Evolutionary conservation across 2,329 filamentous ascomycete genomes (phyloP).

Genomic region (Simplicillium aogashimaense): DNA sequence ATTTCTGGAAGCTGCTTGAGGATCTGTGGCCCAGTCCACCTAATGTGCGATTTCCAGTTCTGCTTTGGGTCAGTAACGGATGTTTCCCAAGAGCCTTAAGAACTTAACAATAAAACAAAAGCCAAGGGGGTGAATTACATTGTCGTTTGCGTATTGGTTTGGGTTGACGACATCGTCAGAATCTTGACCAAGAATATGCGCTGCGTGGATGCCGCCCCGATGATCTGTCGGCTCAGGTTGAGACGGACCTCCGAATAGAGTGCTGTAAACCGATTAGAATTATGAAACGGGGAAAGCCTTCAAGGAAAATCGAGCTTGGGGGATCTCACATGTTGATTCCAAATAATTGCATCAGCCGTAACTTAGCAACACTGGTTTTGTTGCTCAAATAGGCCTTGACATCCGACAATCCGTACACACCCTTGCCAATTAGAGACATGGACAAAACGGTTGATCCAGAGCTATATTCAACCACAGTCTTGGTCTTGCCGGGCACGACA

Average conservation of each 20-base stretch:
- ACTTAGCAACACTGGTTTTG: slow-evolving; percentile 42
- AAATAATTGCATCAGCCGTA: slow-evolving; percentile 50
- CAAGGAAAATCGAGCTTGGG: too few species aligned
- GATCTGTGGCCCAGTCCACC: slow-evolving; percentile 52
- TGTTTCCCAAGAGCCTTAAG: neutral
- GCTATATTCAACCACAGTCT: slow-evolving; percentile 49
- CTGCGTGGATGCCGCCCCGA: slow-evolving; percentile 41
- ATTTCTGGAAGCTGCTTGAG: slow-evolving; percentile 45
- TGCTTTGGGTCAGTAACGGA: slow-evolving; percentile 10
- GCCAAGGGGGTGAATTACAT: slow-evolving; percentile 10
- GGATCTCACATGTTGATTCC: slow-evolving; percentile 38
- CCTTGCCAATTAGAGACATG: slow-evolving; percentile 43
- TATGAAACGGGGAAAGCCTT: slow-evolving; percentile 6
- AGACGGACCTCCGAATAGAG: slow-evolving; percentile 47
- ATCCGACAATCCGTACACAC: slow-evolving; percentile 39
- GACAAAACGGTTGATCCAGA: slow-evolving; percentile 54
- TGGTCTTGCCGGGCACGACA: slow-evolving; percentile 27
- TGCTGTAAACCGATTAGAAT: slow-evolving; percentile 18
- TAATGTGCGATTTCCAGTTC: slow-evolving; percentile 45
- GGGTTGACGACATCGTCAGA: slow-evolving; percentile 37
- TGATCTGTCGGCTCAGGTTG: slow-evolving; percentile 45
- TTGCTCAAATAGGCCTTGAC: slow-evolving; percentile 47
- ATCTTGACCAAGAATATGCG: slow-evolving; percentile 28
- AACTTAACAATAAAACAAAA: neutral
- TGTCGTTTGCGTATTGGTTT: slow-evolving; percentile 46